Evolutionary conservation across 352 stramenopile genomes (phyloP).

Genomic region (Phytopythium sindhum): DNA sequence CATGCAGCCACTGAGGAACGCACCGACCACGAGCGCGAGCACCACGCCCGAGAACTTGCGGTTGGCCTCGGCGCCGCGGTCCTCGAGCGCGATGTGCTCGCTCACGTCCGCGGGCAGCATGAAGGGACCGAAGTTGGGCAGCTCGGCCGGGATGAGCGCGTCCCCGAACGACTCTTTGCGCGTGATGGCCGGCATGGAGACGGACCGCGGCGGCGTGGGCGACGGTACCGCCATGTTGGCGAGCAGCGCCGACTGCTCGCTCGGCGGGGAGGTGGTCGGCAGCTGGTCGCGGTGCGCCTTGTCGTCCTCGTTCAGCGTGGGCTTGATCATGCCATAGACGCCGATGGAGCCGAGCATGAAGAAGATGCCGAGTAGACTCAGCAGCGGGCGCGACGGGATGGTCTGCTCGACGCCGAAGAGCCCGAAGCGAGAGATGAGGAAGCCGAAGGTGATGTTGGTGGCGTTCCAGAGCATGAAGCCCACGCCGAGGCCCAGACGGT

Average conservation of each 20-base stretch:
- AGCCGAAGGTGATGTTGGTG: conserved; percentile 80
- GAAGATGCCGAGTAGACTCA: conserved; percentile 63
- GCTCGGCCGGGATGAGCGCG: conserved; percentile 61
- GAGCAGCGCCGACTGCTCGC: conserved; percentile 39
- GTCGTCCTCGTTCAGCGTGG: conserved; percentile 36
- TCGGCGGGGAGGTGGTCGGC: conserved; percentile 5
- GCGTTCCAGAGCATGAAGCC: conserved; percentile 88
- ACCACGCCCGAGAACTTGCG: conserved; percentile 59
- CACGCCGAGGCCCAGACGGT: conserved; percentile 70
- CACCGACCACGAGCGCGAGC: conserved; percentile 62
- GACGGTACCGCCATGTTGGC: background rate
- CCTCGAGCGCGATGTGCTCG: conserved; percentile 52
- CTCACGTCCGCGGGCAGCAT: conserved; percentile 64
- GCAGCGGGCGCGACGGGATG: conserved; percentile 45
- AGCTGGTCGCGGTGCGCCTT: conserved; percentile 18
- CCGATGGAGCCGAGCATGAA: conserved; percentile 80
- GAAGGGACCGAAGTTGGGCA: conserved; percentile 82
- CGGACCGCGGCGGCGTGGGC: conserved; percentile 11
- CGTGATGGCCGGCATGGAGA: conserved; percentile 1
- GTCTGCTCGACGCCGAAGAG: conserved; percentile 67
- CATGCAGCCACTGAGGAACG: conserved; percentile 71
- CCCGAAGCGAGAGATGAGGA: conserved; percentile 70
- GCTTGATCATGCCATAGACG: conserved; percentile 77
- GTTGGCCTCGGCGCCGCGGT: conserved; percentile 46
- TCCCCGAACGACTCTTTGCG: conserved; percentile 44